Evolutionary conservation across 768 basidiomycete genomes (phyloP).

Genomic region (Tulasnella sp.): DNA sequence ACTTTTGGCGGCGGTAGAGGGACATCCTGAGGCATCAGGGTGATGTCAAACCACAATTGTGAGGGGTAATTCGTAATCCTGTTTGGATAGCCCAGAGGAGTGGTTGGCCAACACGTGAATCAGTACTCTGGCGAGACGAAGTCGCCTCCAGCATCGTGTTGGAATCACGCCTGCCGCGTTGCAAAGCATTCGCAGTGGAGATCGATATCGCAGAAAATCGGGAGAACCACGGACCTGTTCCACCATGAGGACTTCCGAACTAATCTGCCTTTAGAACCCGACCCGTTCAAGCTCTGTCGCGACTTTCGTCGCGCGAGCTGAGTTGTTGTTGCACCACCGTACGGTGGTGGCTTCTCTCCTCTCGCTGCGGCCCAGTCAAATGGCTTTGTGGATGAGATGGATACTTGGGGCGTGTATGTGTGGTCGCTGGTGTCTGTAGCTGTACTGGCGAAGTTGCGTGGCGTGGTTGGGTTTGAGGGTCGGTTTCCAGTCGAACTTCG

Average conservation of each 20-base stretch:
- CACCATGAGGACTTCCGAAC: conserved; percentile 43
- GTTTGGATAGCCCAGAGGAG: neutral
- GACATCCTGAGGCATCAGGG: conserved; percentile 68
- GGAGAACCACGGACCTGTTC: conserved; percentile 46
- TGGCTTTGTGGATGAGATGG: conserved; percentile 55
- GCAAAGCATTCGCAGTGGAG: too few relatives aligned
- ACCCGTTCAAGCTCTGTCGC: conserved; percentile 21
- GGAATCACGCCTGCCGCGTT: too few relatives aligned
- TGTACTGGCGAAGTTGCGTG: neutral
- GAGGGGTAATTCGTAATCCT: conserved; percentile 39
- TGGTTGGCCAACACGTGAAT: conserved; percentile 33
- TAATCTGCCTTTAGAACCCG: conserved; percentile 10
- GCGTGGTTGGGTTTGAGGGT: neutral
- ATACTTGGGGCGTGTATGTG: neutral
- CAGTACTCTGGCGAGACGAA: too few relatives aligned
- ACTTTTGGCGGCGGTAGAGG: conserved; percentile 57
- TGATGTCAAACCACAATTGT: conserved; percentile 61
- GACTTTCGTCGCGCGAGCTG: conserved; percentile 28
- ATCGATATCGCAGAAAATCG: too few relatives aligned
- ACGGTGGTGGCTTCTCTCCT: conserved; percentile 57
- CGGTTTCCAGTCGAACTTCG: too few relatives aligned
- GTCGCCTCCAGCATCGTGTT: too few relatives aligned
- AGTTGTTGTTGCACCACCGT: conserved; percentile 40
- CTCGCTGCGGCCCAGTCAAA: conserved; percentile 84
- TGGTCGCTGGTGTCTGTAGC: neutral